phyloP scores from a whole-genome alignment of 176 grass and related monocot species.

The Stipa capillata region DNA sequence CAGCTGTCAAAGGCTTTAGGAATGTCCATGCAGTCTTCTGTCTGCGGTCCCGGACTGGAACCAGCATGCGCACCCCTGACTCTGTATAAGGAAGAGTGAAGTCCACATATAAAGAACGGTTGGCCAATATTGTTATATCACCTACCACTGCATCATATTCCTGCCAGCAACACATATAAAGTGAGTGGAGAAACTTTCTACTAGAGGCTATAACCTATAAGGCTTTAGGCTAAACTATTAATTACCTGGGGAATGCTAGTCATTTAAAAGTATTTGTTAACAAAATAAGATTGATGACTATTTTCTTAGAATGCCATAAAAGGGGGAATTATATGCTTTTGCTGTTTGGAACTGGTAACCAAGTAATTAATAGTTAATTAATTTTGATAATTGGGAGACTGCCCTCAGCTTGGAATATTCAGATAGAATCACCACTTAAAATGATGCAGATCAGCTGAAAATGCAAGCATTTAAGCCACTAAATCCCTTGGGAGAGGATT shows the following conservation, averaged over 20 bases:
- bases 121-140: slow-evolving; percentile 73
- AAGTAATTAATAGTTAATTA: not conserved
- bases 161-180: slow-evolving; percentile 21
- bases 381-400: not conserved
- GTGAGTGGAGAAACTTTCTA: not conserved
- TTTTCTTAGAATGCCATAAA: not conserved
- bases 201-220: not conserved
- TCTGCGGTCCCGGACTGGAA: slow-evolving; percentile 42
- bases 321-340: not conserved
- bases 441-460: not conserved
- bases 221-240: not conserved
- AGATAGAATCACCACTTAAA: not conserved
- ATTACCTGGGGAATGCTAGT: not conserved
- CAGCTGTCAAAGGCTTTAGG: slow-evolving; percentile 42
- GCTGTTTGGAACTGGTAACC: not conserved
- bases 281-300: not conserved
- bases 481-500: not conserved
- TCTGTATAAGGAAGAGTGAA: slow-evolving; percentile 83
- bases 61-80: slow-evolving; percentile 70
- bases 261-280: not conserved
- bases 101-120: slow-evolving; percentile 61
- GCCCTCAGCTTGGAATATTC: not conserved
- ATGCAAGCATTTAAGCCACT: not conserved
- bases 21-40: slow-evolving; percentile 75
- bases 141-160: slow-evolving; percentile 66